phyloP scores from a whole-genome alignment of 768 basidiomycete genomes.

The Agrocybe chaxingu region DNA sequence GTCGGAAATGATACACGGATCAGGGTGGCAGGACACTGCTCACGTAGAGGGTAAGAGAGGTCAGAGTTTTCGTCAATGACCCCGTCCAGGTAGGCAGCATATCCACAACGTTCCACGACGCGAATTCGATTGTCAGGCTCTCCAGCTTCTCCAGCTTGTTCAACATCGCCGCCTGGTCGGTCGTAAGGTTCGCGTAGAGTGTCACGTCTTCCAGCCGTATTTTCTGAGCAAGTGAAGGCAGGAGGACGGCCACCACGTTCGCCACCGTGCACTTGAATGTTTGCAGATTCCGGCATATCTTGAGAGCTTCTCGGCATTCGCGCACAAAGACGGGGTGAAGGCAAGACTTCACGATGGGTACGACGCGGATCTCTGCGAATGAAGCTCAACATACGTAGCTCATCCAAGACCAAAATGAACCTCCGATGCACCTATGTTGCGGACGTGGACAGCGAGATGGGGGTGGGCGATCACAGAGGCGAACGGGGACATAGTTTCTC shows the following conservation, averaged over 20 bases:
- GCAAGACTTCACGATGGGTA: conserved; percentile 35
- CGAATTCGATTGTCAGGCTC: conserved; percentile 50
- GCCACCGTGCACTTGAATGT: conserved; percentile 53
- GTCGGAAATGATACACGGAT: not conserved
- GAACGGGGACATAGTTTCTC: conserved; percentile 58
- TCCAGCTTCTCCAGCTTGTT: conserved; percentile 26
- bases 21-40: conserved; percentile 20
- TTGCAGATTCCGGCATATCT: conserved; percentile 46
- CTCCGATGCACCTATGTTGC: conserved; percentile 44
- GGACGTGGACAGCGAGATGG: conserved; percentile 54
- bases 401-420: not conserved
- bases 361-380: conserved; percentile 44
- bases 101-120: conserved; percentile 63
- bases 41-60: conserved; percentile 58
- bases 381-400: not conserved
- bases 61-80: conserved; percentile 40
- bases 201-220: conserved; percentile 43
- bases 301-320: conserved; percentile 48
- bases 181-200: conserved; percentile 35
- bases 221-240: conserved; percentile 44
- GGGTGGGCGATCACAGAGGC: conserved; percentile 50
- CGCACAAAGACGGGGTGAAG: conserved; percentile 46
- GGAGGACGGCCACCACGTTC: conserved; percentile 45
- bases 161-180: conserved; percentile 29
- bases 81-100: conserved; percentile 55